These are phyloP conservation scores for Brassica carinata DNA, from an alignment of 345 rosid genomes.

Conservation along the genomic window DNA sequence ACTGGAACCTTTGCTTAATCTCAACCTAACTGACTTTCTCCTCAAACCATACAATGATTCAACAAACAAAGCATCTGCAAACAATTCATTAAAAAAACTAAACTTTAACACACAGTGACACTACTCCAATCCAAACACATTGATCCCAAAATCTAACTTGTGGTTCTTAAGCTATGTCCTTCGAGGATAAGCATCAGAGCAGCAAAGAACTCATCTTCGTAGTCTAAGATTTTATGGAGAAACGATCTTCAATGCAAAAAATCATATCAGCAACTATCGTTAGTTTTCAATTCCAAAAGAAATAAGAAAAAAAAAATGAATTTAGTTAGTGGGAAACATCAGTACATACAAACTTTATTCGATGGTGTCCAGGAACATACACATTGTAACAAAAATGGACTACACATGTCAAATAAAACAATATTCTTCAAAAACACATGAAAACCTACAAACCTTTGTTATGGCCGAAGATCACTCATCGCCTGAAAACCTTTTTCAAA, in stretches of 20 bases:
- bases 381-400: not conserved
- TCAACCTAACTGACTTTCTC: conserved; percentile 74
- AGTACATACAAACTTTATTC: too few species aligned
- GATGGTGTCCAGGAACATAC: not conserved
- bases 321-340: too few species aligned
- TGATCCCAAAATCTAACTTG: conserved; percentile 52
- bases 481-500: too few species aligned
- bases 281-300: too few species aligned
- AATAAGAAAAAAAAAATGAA: too few species aligned
- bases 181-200: conserved; percentile 88
- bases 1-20: conserved; percentile 39
- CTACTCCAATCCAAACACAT: not conserved
- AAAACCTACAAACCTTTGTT: not conserved
- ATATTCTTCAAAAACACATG: too few species aligned
- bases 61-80: conserved; percentile 89
- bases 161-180: conserved; percentile 88
- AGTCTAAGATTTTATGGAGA: conserved; percentile 84
- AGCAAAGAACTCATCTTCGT: conserved; percentile 92
- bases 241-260: conserved; percentile 88
- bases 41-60: conserved; percentile 95
- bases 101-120: conserved; percentile 7
- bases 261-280: too few species aligned
- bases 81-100: not conserved
- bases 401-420: not conserved
- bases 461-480: not conserved